A percentile compares a stretch with the other conserved stretches of the same genome.
Evolutionary conservation across 805 yeast species (phyloP).

Genomic region (Ogataea zsoltii): DNA sequence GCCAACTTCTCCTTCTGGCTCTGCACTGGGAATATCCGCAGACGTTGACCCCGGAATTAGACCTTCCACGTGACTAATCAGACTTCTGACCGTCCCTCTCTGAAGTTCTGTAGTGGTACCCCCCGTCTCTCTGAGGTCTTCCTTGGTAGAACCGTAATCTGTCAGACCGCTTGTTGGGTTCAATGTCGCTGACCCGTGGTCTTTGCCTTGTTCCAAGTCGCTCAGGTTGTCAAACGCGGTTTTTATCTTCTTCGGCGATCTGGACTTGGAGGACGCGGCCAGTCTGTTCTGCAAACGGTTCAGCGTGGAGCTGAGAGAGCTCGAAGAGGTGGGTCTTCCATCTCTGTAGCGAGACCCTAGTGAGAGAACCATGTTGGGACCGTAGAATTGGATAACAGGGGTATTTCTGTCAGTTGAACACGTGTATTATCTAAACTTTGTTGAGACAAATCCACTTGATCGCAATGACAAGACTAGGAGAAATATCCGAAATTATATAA

Average conservation of each 20-base stretch:
- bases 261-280: constrained; percentile 19
- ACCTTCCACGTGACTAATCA: constrained; percentile 12
- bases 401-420: too few species aligned
- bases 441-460: too few species aligned
- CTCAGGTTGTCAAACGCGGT: constrained; percentile 22
- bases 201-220: constrained; percentile 8
- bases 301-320: constrained; percentile 19
- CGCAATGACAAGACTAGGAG: too few species aligned
- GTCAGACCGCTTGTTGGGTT: neutral
- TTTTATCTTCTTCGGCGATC: constrained; percentile 21
- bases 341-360: constrained; percentile 10
- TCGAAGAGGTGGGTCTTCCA: constrained; percentile 17
- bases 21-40: constrained; percentile 1
- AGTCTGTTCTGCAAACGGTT: constrained; percentile 20
- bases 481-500: too few species aligned
- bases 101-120: neutral
- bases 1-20: constrained; percentile 1
- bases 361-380: constrained; percentile 10
- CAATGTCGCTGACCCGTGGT: neutral
- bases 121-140: neutral
- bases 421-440: too few species aligned
- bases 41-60: constrained; percentile 8
- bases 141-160: constrained; percentile 10
- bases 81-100: constrained; percentile 13
- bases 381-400: too few species aligned